phyloP scores from a whole-genome alignment of 139 green algal species.

The Chlamydomonas incerta region DNA sequence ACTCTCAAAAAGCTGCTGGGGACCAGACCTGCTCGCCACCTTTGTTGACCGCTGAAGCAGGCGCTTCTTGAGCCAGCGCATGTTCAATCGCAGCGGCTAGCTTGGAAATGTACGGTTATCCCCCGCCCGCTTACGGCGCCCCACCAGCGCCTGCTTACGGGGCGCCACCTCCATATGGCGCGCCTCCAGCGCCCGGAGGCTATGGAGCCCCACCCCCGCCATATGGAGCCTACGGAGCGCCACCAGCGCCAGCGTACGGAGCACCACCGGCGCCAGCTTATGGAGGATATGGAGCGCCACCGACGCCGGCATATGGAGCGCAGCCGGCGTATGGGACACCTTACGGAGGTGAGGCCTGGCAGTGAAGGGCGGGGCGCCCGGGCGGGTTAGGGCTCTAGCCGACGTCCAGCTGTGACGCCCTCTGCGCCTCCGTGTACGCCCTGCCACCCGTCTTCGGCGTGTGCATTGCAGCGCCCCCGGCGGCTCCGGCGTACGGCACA shows the following conservation, averaged over 20 bases:
- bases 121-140: conserved; percentile 9
- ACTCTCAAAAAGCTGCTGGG: too few species aligned
- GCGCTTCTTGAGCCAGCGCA: too few species aligned
- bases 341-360: neutral
- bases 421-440: neutral
- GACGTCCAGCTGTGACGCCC: too few species aligned
- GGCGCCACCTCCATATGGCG: neutral
- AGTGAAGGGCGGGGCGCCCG: too few species aligned
- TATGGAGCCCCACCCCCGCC: neutral
- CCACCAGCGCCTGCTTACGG: neutral
- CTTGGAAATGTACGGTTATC: conserved; percentile 4
- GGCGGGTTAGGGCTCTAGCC: too few species aligned
- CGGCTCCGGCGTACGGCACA: neutral
- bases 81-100: neutral
- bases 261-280: neutral
- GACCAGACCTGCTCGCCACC: too few species aligned
- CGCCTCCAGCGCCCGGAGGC: neutral
- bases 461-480: neutral
- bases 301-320: neutral
- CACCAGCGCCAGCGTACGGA: neutral
- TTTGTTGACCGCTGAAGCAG: too few species aligned
- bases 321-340: neutral
- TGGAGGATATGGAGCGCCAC: neutral
- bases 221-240: neutral
- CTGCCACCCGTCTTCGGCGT: neutral